Evolutionary conservation across 2,329 filamentous ascomycete species (phyloP).

Genomic region (Penicillium sp.): DNA sequence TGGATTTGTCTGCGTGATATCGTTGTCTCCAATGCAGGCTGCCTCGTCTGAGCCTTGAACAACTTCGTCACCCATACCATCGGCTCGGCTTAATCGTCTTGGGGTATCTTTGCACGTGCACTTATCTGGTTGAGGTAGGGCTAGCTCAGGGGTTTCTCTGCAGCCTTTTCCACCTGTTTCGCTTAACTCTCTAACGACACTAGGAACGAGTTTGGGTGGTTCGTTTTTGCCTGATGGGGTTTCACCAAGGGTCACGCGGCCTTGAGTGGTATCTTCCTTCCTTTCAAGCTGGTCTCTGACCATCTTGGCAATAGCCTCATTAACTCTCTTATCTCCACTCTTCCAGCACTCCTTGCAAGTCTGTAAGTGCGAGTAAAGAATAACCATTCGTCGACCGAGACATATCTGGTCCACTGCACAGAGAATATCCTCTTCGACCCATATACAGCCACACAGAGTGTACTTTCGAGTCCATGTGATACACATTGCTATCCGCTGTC

Average conservation of each 20-base stretch:
- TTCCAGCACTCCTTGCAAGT: constrained; percentile 20
- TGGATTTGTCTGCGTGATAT: neutral
- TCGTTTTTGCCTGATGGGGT: neutral
- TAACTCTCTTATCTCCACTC: constrained; percentile 4
- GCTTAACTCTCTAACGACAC: neutral
- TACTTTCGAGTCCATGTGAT: constrained; percentile 7
- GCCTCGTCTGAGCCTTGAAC: neutral
- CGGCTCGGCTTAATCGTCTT: neutral
- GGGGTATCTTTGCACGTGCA: neutral
- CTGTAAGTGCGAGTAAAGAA: constrained; percentile 7
- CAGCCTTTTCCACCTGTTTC: neutral
- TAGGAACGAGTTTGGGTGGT: neutral
- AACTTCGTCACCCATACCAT: neutral
- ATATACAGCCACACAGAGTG: constrained; percentile 26
- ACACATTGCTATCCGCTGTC: constrained; percentile 16
- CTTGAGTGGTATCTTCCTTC: neutral
- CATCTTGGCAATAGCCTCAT: neutral
- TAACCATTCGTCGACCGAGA: constrained; percentile 7
- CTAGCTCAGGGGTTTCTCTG: neutral
- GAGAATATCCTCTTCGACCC: constrained; percentile 5
- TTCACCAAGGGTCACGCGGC: neutral
- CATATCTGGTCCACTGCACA: neutral
- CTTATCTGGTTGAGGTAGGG: neutral
- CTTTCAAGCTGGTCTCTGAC: neutral
- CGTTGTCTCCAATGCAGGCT: neutral